Conservation (phyloP, 176 grass and related monocot species). For the Triticum dicoccoides region DNA sequence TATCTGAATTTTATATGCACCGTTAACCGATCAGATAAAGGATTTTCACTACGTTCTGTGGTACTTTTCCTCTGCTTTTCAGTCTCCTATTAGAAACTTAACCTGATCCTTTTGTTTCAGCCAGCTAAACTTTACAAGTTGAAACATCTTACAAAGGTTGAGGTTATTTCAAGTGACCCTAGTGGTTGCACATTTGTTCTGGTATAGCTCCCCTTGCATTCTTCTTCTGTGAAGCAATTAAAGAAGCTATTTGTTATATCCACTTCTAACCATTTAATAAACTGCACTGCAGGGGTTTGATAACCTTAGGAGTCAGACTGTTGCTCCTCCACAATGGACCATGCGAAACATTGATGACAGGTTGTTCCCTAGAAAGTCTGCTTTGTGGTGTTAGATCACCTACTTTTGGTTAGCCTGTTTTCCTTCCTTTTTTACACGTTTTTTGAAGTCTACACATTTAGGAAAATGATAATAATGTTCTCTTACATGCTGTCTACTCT, state of each 20-base stretch:
- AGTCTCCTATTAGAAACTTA: constrained; percentile 20
- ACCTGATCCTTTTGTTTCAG: constrained; percentile 38
- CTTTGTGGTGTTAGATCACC: constrained; percentile 28
- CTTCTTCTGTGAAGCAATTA: constrained; percentile 26
- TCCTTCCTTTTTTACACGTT: background rate
- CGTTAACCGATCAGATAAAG: background rate
- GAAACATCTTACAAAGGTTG: constrained; percentile 96
- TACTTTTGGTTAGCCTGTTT: constrained; percentile 25
- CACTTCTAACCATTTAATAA: constrained; percentile 23
- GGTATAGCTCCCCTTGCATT: constrained; percentile 46
- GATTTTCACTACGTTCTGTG: background rate
- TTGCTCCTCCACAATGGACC: constrained; percentile 97
- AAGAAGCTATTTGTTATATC: constrained; percentile 27
- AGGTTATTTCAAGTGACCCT: constrained; percentile 94
- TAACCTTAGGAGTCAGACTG: constrained; percentile 95
- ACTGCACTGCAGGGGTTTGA: constrained; percentile 75
- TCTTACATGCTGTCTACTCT: background rate
- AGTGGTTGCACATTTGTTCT: constrained; percentile 98
- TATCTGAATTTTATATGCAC: constrained; percentile 4
- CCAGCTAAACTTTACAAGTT: constrained; percentile 94
- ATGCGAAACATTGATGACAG: constrained; percentile 99
- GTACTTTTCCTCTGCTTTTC: background rate
- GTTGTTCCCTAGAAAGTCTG: constrained; percentile 57
- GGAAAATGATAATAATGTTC: background rate
- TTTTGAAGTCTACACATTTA: constrained; percentile 7